Base-by-base conservation (phyloP, 495 filamentous ascomycete genomes). In the Trichoderma orchidacearum region DNA sequence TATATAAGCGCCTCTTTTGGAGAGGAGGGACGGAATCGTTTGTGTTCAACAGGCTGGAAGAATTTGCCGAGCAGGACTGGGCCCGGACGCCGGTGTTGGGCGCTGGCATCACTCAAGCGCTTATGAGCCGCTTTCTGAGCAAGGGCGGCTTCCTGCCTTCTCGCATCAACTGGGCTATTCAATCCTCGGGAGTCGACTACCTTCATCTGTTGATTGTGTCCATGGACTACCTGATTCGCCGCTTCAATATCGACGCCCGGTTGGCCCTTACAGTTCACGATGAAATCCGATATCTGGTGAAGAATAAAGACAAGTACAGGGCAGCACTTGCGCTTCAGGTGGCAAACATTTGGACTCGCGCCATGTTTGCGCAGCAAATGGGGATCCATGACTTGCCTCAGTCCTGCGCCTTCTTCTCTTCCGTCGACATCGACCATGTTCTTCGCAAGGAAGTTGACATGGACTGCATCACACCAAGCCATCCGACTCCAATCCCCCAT, bases 151-250 rank as follows among this genome's bases (percentile, higher is more conserved):
- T 92, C 71, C 86, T 99, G 74, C 94, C 94, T 2, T 93, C 87
- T 31, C 83, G 93, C 17, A 96, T 99, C 72, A 99, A 99, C 66
- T 99, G 93, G 93, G 93, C 93, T 18, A 96, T 99, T 60, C 93
- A 99, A 62, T 95, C 90, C 2, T 93, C 87, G 7, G 93, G 93
- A 30, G 93, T 97, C 12, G 93, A 99, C 70, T 99, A 99, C 70
- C 80, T 99, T 11, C 93, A 99, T 62, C 85, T 99, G 9, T 73
- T 99, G 23, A 89, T 99, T 57, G 81, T 96, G 17, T 77, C 82
- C 27, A 99, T 98, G 93, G 91, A 97, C 66, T 93, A 95, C 65
- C 80, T 98, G 6, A 85, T 84, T 56, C 79, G 89, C n/a, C 85
- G 81, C 18, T 97, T 86, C 72, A 90, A 89, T 65, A 77, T 98